Percentiles rank a stretch among this genome's conserved stretches.
Evolutionary conservation across 805 yeast genomes (phyloP).

Genomic region (Yarrowia keelungensis): DNA sequence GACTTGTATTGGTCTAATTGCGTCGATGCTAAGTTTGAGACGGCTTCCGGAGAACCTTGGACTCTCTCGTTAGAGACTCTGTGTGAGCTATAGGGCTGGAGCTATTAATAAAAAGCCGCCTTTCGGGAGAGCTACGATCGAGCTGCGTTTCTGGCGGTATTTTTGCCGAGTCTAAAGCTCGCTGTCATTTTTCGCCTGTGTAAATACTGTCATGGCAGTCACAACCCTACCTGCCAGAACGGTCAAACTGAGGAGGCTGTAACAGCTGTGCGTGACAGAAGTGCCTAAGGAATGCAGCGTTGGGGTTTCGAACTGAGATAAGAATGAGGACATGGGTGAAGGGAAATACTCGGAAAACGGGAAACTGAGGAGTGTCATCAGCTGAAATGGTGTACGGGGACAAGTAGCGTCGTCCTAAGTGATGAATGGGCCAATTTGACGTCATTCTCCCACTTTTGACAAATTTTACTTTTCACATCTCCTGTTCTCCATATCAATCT

Average conservation of each 20-base stretch:
- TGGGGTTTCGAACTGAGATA: no score
- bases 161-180: background rate
- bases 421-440: no score
- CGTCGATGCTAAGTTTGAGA: no score
- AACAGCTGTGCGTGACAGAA: background rate
- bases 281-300: background rate
- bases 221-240: slow-evolving; percentile 11
- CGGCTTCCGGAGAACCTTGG: no score
- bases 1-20: no score
- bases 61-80: no score
- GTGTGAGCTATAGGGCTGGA: background rate
- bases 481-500: no score
- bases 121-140: background rate
- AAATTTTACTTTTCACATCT: no score
- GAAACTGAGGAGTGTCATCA: background rate
- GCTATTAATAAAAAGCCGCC: background rate
- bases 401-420: no score
- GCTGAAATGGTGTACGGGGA: no score
- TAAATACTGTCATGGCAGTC: slow-evolving; percentile 34
- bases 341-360: background rate
- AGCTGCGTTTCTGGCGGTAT: background rate
- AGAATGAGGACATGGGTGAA: no score
- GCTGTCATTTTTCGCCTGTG: slow-evolving; percentile 5
- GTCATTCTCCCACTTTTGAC: no score
- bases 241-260: slow-evolving; percentile 6